phyloP scores from a whole-genome alignment of 2,329 filamentous ascomycete genomes.

The Venturia nashicola region DNA sequence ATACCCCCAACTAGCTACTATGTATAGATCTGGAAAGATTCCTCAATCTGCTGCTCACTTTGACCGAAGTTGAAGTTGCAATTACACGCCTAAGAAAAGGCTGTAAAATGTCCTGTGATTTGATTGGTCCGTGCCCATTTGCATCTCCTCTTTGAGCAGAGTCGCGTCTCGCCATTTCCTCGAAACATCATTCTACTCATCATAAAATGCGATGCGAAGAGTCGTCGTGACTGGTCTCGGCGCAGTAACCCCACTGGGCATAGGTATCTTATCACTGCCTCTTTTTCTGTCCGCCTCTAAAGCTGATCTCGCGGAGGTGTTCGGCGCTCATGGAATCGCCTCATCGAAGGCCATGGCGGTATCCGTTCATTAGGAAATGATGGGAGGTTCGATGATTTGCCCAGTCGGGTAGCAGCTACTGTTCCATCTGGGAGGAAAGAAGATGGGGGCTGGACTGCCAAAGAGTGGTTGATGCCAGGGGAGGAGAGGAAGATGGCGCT shows the following conservation, averaged over 20 bases:
- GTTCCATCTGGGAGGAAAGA: conserved; percentile 47
- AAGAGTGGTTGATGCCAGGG: conserved; percentile 35
- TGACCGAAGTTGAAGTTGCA: too few relatives aligned
- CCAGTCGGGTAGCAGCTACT: conserved; percentile 73
- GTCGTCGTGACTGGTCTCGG: conserved; percentile 38
- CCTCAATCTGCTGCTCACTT: too few relatives aligned
- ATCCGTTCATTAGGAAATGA: conserved; percentile 59
- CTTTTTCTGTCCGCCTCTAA: not conserved
- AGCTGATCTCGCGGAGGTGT: conserved; percentile 37
- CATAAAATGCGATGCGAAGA: conserved; percentile 33
- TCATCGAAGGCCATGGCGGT: conserved; percentile 69
- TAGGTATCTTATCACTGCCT: conserved; percentile 37
- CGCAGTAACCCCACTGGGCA: conserved; percentile 55
- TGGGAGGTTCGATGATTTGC: conserved; percentile 56
- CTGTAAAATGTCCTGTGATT: too few relatives aligned
- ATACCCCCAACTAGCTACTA: not conserved
- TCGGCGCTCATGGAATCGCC: conserved; percentile 64
- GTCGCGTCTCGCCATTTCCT: not conserved
- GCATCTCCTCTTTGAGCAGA: too few relatives aligned
- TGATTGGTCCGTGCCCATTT: too few relatives aligned
- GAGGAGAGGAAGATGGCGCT: conserved; percentile 71
- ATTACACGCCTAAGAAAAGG: too few relatives aligned
- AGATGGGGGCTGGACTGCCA: conserved; percentile 32
- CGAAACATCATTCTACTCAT: not conserved
- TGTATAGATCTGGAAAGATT: too few relatives aligned